A percentile compares a stretch with the other conserved stretches of the same genome.
phyloP scores from a whole-genome alignment of 2,329 filamentous ascomycete genomes.

The Eurotiales sp. region DNA sequence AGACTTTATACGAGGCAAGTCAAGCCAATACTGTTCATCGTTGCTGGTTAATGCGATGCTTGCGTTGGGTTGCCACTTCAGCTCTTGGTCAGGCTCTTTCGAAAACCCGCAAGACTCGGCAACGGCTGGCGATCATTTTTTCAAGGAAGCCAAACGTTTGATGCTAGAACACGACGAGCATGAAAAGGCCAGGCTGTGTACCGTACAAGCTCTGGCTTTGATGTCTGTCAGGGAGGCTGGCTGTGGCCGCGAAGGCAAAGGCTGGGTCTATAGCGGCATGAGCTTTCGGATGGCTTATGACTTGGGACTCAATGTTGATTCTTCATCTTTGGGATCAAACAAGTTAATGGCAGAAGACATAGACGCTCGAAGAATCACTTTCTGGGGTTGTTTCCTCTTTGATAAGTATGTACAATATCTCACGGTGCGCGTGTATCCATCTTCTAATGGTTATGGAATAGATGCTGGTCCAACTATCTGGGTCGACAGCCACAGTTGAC shows the following conservation, averaged over 20 bases:
- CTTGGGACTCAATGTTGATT: slow-evolving; percentile 83
- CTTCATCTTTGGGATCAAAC: slow-evolving; percentile 59
- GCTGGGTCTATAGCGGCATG: slow-evolving; percentile 98
- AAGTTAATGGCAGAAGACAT: slow-evolving; percentile 75
- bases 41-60: slow-evolving; percentile 92
- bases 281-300: slow-evolving; percentile 97
- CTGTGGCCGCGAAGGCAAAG: slow-evolving; percentile 88
- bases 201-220: slow-evolving; percentile 85
- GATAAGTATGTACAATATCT: slow-evolving; percentile 62
- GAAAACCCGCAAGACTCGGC: slow-evolving; percentile 68
- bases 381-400: slow-evolving; percentile 97
- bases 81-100: slow-evolving; percentile 68
- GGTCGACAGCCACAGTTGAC: slow-evolving; percentile 85
- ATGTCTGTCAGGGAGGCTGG: slow-evolving; percentile 97
- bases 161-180: slow-evolving; percentile 91
- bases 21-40: slow-evolving; percentile 78
- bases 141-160: slow-evolving; percentile 84
- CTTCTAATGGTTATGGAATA: slow-evolving; percentile 23
- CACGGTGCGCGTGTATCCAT: neutral
- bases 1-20: slow-evolving; percentile 70
- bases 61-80: slow-evolving; percentile 90
- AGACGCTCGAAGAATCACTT: slow-evolving; percentile 85
- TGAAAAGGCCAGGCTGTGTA: slow-evolving; percentile 80
- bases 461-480: slow-evolving; percentile 94
- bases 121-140: slow-evolving; percentile 94